Evolutionary conservation across 2,329 filamentous ascomycete genomes (phyloP).

Genomic region (Madurella fahalii): DNA sequence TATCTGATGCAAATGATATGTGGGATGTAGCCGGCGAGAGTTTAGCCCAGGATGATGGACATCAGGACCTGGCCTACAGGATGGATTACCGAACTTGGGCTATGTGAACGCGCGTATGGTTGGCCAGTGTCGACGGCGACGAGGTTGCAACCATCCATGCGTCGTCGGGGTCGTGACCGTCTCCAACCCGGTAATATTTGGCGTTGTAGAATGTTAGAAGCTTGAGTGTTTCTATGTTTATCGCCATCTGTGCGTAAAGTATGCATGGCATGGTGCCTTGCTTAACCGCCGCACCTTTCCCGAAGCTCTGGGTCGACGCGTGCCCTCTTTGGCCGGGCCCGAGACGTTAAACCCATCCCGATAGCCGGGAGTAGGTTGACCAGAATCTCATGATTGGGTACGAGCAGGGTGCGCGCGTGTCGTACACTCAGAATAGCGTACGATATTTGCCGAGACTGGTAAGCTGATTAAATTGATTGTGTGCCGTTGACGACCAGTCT

Average conservation of each 20-base stretch:
- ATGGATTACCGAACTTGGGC: not conserved
- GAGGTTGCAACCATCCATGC: not conserved
- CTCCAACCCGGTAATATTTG: not conserved
- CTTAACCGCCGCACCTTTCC: conserved; percentile 14
- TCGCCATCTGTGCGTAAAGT: conserved; percentile 7
- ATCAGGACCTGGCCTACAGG: not conserved
- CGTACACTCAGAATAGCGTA: not conserved
- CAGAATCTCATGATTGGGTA: not conserved
- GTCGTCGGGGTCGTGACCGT: not conserved
- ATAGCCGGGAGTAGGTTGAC: not conserved
- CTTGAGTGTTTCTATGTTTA: conserved; percentile 13
- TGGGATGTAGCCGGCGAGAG: conserved; percentile 8
- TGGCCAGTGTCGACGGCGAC: not conserved
- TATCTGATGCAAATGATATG: not conserved
- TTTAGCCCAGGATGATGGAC: not conserved
- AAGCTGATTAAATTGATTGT: not conserved
- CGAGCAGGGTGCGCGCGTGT: not conserved
- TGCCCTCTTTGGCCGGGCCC: not conserved
- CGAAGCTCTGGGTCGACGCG: conserved; percentile 7
- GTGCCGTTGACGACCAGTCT: not conserved
- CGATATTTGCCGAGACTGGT: not conserved
- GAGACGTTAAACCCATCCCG: not conserved
- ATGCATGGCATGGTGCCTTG: conserved; percentile 3
- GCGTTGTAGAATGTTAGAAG: not conserved
- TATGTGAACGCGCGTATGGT: not conserved